phyloP scores from a whole-genome alignment of 345 rosid genomes.

The Eutrema heterophyllum region DNA sequence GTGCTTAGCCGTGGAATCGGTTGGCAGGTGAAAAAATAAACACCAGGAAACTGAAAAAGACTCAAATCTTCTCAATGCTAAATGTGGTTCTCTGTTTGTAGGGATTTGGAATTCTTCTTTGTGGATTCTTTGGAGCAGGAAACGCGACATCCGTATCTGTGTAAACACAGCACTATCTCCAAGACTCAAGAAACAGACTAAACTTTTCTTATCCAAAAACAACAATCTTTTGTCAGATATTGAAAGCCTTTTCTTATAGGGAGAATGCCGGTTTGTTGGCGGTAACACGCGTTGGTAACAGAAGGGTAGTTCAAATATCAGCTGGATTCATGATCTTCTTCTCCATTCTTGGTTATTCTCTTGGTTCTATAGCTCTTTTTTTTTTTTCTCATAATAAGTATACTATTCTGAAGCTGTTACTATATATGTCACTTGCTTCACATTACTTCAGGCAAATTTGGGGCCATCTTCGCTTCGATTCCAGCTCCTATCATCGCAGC shows the following conservation, averaged over 20 bases:
- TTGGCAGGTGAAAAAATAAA: constrained; percentile 69
- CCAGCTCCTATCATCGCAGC: constrained; percentile 79
- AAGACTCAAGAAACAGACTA: neutral
- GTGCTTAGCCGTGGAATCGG: constrained; percentile 89
- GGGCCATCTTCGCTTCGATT: constrained; percentile 86
- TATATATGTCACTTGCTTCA: neutral
- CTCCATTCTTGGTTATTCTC: constrained; percentile 43
- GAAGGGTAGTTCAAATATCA: constrained; percentile 85
- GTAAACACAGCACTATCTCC: constrained; percentile 36
- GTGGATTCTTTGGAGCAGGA: constrained; percentile 93
- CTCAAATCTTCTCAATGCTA: neutral
- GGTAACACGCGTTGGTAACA: constrained; percentile 72
- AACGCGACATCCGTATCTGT: constrained; percentile 78
- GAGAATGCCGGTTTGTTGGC: constrained; percentile 88
- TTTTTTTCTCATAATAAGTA: neutral
- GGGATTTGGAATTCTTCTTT: constrained; percentile 87
- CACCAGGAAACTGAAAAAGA: too few relatives aligned
- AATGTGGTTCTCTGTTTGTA: constrained; percentile 20
- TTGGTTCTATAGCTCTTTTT: neutral
- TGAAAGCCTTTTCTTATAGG: constrained; percentile 36
- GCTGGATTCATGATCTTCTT: constrained; percentile 92
- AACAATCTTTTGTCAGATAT: neutral
- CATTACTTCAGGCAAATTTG: constrained; percentile 58
- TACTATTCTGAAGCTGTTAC: neutral
- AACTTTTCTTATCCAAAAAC: too few relatives aligned